Evolutionary conservation across 768 basidiomycete species (phyloP).

Genomic region (Podaxis pistillaris): DNA sequence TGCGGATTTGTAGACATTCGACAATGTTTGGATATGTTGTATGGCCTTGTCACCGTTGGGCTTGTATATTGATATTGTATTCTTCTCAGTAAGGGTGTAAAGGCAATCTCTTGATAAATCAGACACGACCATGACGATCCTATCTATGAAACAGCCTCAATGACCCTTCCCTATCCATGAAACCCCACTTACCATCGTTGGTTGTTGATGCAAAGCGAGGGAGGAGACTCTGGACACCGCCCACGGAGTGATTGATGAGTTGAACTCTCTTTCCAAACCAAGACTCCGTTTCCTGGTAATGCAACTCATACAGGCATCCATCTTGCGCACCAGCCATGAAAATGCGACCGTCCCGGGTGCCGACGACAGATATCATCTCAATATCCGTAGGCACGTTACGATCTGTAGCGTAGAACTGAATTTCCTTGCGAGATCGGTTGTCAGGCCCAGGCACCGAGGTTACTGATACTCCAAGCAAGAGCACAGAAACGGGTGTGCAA

Average conservation of each 20-base stretch:
- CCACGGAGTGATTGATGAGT: slow-evolving; percentile 84
- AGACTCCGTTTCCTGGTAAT: slow-evolving; percentile 86
- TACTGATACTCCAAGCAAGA: slow-evolving; percentile 80
- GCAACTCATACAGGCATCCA: slow-evolving; percentile 87
- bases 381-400: slow-evolving; percentile 75
- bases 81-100: slow-evolving; percentile 72
- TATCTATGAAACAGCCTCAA: slow-evolving; percentile 45
- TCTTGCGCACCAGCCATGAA: slow-evolving; percentile 88
- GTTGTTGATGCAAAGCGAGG: slow-evolving; percentile 68
- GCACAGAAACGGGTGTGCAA: slow-evolving; percentile 80
- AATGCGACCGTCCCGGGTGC: slow-evolving; percentile 80
- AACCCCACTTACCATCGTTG: slow-evolving; percentile 54
- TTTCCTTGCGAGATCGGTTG: slow-evolving; percentile 55
- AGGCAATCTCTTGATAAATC: slow-evolving; percentile 71
- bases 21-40: slow-evolving; percentile 72
- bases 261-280: slow-evolving; percentile 90
- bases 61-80: slow-evolving; percentile 65
- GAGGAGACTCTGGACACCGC: slow-evolving; percentile 74
- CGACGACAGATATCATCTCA: slow-evolving; percentile 82
- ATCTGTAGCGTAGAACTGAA: slow-evolving; percentile 90
- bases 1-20: slow-evolving; percentile 70
- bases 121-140: slow-evolving; percentile 63
- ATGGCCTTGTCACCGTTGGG: slow-evolving; percentile 63
- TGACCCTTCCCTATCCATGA: background rate
- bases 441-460: slow-evolving; percentile 41